Evolutionary conservation across 805 yeast genomes (phyloP), one percentile per base, ranked within the genome.

Genomic region (Candida silvatica): DNA sequence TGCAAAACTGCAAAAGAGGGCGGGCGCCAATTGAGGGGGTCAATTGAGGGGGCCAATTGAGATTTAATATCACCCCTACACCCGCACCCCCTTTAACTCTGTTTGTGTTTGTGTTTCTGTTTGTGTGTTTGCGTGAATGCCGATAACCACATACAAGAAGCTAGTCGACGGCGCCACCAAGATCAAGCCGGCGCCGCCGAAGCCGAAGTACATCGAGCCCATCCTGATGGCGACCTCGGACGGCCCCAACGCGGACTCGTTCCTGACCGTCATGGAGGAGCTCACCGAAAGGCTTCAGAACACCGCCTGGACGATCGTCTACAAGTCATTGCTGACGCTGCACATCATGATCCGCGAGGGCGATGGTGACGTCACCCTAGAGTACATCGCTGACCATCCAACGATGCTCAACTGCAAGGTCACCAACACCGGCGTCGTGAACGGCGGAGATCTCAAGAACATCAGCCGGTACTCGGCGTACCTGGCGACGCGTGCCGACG

Each of bases 291-390:
- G 96, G 34, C 65, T 87, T 30, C 74, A 72, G 36, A 95, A 87
- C 51, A 62, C 80, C 4, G 82, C 96, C 4, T 92, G 96, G 95
- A 81, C 95, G 5, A 77, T 88, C 38, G 92, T 81, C 14, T 92
- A 74, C 69, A 92, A 92, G 58, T 61, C 94, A 8, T 65, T 90
- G 45, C 68, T 90, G 41, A 94, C 90, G 23, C 54, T 83, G 19
- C 98, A 92, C 63, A 75, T 87, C 32, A 78, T 92, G 88, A 76
- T 90, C 30, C 74, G 96, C 34, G 97, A 92, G 52, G 97, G 97
- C 16, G 87, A 82, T 40, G 71, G 66, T 31, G 78, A 84, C 48
- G 79, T 74, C n/a, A 73, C 88, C 0, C 64, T 90, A 44, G 59
- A 69, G 28, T 87, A 78, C 55, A 67, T 87, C 38, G 54, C 80